A percentile compares a stretch with the other conserved stretches of the same genome.
Conservation (phyloP, 2,329 filamentous ascomycete genomes). For the Scleromitrula shiraiana region DNA sequence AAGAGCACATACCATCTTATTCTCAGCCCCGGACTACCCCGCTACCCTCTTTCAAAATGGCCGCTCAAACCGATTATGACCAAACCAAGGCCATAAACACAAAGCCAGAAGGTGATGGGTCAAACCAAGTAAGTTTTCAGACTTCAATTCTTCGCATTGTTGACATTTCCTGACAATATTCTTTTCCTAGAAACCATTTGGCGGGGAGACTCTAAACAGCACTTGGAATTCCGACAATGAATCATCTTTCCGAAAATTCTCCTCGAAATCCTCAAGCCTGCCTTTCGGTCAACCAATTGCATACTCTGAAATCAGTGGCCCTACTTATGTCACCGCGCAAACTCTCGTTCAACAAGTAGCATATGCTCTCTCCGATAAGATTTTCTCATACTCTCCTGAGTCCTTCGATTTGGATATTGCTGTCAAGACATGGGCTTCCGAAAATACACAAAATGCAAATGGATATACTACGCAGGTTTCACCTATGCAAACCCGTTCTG, state of each 20-base stretch:
- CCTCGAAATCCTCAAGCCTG: constrained; percentile 40
- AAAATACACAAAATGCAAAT: constrained; percentile 69
- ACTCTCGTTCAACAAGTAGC: constrained; percentile 92
- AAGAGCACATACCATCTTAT: not conserved
- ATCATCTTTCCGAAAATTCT: constrained; percentile 23
- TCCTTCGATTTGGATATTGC: constrained; percentile 86
- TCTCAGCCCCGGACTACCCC: constrained; percentile 2
- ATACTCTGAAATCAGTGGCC: constrained; percentile 64
- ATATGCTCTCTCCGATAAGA: constrained; percentile 90
- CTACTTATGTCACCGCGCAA: constrained; percentile 89
- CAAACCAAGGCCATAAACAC: constrained; percentile 21
- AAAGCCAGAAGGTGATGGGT: constrained; percentile 20
- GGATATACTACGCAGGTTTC: constrained; percentile 72
- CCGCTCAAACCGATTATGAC: constrained; percentile 20
- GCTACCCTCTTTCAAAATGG: constrained; percentile 15
- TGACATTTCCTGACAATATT: constrained; percentile 1
- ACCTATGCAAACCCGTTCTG: constrained; percentile 76
- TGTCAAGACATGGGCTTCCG: constrained; percentile 65
- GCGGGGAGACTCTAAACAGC: constrained; percentile 22
- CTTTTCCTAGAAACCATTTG: constrained; percentile 20
- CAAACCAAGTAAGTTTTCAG: constrained; percentile 16
- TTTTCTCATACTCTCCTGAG: constrained; percentile 94
- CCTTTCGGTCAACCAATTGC: constrained; percentile 48
- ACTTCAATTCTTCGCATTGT: no score
- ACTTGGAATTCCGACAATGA: constrained; percentile 26